A percentile compares a stretch with the other conserved stretches of the same genome.
Conservation (phyloP, 2,329 filamentous ascomycete species). For the Rhytidhysteron rufulum region DNA sequence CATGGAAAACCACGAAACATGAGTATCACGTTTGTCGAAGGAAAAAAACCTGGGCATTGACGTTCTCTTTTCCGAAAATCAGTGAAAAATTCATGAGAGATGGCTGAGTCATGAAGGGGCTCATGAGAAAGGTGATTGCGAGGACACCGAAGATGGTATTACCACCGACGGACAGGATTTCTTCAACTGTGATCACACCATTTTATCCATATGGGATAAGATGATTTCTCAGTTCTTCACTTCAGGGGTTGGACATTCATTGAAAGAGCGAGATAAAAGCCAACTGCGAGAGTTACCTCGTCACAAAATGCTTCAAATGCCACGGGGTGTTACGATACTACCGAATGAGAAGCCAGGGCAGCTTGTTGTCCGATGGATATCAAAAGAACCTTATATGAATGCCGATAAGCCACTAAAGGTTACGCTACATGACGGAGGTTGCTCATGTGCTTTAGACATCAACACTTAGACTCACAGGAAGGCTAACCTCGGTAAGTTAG, state of each 20-base stretch:
- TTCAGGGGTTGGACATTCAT: not conserved
- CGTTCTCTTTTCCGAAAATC: not conserved
- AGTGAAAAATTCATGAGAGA: slow-evolving; percentile 7
- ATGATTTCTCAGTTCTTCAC: slow-evolving; percentile 22
- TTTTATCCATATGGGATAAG: slow-evolving; percentile 8
- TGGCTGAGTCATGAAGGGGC: slow-evolving; percentile 7
- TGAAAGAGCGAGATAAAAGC: not conserved
- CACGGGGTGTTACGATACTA: not conserved
- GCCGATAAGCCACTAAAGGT: not conserved
- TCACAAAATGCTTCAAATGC: not conserved
- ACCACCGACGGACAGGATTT: not conserved
- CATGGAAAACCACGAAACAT: slow-evolving; percentile 1
- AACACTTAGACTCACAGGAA: not conserved
- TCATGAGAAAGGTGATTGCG: slow-evolving; percentile 4
- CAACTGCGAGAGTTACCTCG: not conserved
- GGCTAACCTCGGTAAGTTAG: not conserved
- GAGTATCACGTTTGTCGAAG: slow-evolving; percentile 2
- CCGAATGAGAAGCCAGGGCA: not conserved
- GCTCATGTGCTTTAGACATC: not conserved
- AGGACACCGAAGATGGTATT: not conserved
- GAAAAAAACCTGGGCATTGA: slow-evolving; percentile 4
- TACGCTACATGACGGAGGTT: not conserved
- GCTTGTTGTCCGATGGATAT: not conserved
- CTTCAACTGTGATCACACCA: slow-evolving; percentile 10
- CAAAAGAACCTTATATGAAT: not conserved